Base-by-base conservation (phyloP, 2,329 filamentous ascomycete species). In the Cladophialophora exuberans region DNA sequence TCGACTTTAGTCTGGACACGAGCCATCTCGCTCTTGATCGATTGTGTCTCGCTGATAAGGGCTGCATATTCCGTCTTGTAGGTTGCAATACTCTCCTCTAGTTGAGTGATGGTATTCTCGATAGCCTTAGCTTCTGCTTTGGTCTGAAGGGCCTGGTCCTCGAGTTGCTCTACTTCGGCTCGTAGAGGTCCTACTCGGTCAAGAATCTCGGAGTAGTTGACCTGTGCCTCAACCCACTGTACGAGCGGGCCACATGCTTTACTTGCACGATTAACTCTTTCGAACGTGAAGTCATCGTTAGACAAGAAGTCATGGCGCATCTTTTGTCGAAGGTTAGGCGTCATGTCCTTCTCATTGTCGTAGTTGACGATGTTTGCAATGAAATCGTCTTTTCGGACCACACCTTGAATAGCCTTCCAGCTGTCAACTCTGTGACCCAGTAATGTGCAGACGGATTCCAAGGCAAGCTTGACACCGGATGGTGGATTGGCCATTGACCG, bases 1-100 rank as follows among this genome's bases (percentile, higher is more conserved):
- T 97, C 90, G 52, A 99, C 94, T 82, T 99, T 99, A 79, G 92
- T 96, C 73, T 99, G 89, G 6, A 99, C 94, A 58, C 90, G 87
- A 57, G 86, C 85, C 94, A 99, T 97, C 75, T 99, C 94, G 0
- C 88, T 79, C 78, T 97, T 97, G 83, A 99, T 97, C 3, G 91
- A 89, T 71, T 97, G 89, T 0, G 92, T 97, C 76, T 99, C 91
- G 72, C 92, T 96, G 70, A 99, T 97, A 59, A 99, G 83, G 5
- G 90, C 87, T 41, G 92, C 93, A 67, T 99, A 99, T 74, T 99
- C 94, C 1, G 84, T 87, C 82, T 97, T 97, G 83, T 97, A 97
- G 0, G 85, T 91, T 30, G 86, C 89, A 70, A 99, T 99, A 72
- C 92, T 97, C 63, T 85, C 80, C 73, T 97, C 94, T 9, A 99